phyloP scores from a whole-genome alignment of 2,329 filamentous ascomycete species.

The Phoma sp. region DNA sequence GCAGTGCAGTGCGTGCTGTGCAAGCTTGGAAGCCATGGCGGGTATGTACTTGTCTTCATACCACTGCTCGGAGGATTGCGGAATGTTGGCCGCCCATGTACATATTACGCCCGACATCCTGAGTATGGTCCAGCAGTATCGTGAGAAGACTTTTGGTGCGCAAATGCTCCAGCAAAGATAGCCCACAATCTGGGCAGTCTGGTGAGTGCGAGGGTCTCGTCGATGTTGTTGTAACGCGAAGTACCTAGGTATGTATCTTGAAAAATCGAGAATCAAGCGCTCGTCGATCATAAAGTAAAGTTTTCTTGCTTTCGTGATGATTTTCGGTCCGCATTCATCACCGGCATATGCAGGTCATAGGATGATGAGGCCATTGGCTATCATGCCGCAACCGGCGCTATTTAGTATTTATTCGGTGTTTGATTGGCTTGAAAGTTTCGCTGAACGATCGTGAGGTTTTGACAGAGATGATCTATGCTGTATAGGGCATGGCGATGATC shows the following conservation, averaged over 20 bases:
- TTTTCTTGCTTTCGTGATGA: constrained; percentile 1
- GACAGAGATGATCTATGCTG: not conserved
- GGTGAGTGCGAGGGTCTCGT: not conserved
- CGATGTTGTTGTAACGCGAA: not conserved
- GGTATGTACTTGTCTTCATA: constrained; percentile 27
- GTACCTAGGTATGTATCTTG: not conserved
- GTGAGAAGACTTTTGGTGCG: not conserved
- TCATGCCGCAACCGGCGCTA: not conserved
- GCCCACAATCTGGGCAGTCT: not conserved
- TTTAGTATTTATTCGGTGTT: not conserved
- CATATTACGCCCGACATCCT: constrained; percentile 28
- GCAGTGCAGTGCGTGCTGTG: constrained; percentile 18
- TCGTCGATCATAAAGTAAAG: constrained; percentile 1
- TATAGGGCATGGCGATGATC: not conserved
- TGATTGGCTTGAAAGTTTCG: constrained; percentile 1
- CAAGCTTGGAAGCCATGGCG: constrained; percentile 3
- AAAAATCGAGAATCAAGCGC: not conserved
- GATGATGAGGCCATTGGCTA: constrained; percentile 3
- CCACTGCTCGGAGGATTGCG: constrained; percentile 18
- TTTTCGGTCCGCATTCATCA: constrained; percentile 7
- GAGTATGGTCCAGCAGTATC: not conserved
- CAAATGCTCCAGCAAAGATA: not conserved
- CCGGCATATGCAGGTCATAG: constrained; percentile 1
- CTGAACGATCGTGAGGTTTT: not conserved
- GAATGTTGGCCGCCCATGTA: constrained; percentile 26